phyloP scores from a whole-genome alignment of 2,329 filamentous ascomycete genomes.

The Aureobasidium sp. region DNA sequence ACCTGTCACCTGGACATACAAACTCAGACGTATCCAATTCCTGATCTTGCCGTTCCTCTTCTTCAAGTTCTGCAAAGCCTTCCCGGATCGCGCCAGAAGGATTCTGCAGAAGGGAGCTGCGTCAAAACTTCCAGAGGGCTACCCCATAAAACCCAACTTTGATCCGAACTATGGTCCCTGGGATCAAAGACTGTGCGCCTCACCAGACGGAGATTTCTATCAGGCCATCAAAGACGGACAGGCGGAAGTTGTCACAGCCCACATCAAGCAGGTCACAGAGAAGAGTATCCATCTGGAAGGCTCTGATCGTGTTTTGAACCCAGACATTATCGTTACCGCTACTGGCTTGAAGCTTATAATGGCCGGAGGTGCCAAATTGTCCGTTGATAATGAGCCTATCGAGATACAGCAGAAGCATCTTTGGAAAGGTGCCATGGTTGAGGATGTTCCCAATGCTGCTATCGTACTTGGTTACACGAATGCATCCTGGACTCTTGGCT shows the following conservation, averaged over 20 bases:
- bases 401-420: slow-evolving; percentile 43
- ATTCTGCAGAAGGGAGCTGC: slow-evolving; percentile 36
- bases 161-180: slow-evolving; percentile 43
- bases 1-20: slow-evolving; percentile 17
- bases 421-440: slow-evolving; percentile 54
- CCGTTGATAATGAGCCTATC: slow-evolving; percentile 42
- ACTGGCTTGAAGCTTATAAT: slow-evolving; percentile 52
- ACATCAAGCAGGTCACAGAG: slow-evolving; percentile 42
- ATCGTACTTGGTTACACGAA: slow-evolving; percentile 53
- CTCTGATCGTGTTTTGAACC: slow-evolving; percentile 36
- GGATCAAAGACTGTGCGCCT: slow-evolving; percentile 68
- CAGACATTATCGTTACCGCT: slow-evolving; percentile 57
- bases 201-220: slow-evolving; percentile 53
- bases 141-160: slow-evolving; percentile 38
- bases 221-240: slow-evolving; percentile 40
- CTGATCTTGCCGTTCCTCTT: slow-evolving; percentile 27
- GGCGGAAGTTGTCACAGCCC: slow-evolving; percentile 46
- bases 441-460: slow-evolving; percentile 52
- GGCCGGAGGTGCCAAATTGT: slow-evolving; percentile 43
- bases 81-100: slow-evolving; percentile 22
- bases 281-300: slow-evolving; percentile 41
- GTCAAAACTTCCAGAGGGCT: slow-evolving; percentile 36
- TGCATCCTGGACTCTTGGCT: slow-evolving; percentile 53
- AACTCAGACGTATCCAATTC: slow-evolving; percentile 28
- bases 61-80: slow-evolving; percentile 24